Conservation (phyloP, 352 stramenopile species). For the Sclerospora graminicola region DNA sequence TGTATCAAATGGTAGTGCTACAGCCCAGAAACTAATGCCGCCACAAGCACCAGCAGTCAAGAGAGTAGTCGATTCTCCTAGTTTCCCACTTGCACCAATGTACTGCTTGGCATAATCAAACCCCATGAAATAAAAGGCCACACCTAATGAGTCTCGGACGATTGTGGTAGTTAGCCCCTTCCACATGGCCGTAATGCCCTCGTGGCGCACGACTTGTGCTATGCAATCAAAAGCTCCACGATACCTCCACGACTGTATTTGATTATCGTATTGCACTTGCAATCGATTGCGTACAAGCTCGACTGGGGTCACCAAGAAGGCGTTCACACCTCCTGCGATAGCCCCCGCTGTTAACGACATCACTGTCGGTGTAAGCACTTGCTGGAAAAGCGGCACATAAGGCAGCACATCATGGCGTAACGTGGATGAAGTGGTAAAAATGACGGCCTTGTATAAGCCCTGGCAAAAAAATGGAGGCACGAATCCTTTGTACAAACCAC, state of each 20-base stretch:
- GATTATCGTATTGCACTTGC: conserved; percentile 65
- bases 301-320: conserved; percentile 60
- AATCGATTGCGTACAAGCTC: conserved; percentile 76
- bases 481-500: conserved; percentile 77
- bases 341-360: conserved; percentile 31
- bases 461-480: conserved; percentile 82
- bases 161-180: conserved; percentile 67
- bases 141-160: conserved; percentile 71
- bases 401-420: conserved; percentile 49
- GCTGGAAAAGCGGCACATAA: conserved; percentile 19
- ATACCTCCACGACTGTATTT: conserved; percentile 35
- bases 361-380: conserved; percentile 35
- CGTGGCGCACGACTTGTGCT: conserved; percentile 39
- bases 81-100: conserved; percentile 10
- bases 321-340: conserved; percentile 58
- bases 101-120: conserved; percentile 62
- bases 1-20: conserved; percentile 78
- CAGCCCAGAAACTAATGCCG: conserved; percentile 76
- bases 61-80: conserved; percentile 43
- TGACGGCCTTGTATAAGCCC: conserved; percentile 83
- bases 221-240: conserved; percentile 45
- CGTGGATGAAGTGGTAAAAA: conserved; percentile 67
- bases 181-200: conserved; percentile 60
- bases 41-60: conserved; percentile 59
- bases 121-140: conserved; percentile 81